A percentile compares a stretch with the other conserved stretches of the same genome.
Evolutionary conservation across 2,329 filamentous ascomycete species (phyloP).

Genomic region (Pseudonectria foliicola): DNA sequence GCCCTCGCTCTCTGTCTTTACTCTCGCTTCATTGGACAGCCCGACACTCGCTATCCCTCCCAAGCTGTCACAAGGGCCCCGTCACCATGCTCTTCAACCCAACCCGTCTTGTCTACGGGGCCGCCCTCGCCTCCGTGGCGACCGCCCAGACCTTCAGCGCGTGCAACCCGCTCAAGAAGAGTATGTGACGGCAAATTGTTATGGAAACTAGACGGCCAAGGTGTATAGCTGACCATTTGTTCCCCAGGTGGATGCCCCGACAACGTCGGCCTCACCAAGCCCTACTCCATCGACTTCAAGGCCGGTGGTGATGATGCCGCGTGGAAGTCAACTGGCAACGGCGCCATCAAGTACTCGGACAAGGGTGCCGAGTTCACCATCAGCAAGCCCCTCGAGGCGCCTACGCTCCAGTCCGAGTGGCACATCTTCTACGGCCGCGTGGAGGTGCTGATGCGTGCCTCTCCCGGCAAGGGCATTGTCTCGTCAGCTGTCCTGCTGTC

Average conservation of each 20-base stretch:
- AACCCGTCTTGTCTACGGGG: not conserved
- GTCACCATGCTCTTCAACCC: no score
- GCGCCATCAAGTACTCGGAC: conserved; percentile 11
- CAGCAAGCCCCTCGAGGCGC: conserved; percentile 45
- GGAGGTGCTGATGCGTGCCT: conserved; percentile 62
- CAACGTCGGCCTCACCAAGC: conserved; percentile 7
- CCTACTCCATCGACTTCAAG: conserved; percentile 15
- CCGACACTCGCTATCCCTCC: no score
- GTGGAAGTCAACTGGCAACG: conserved; percentile 13
- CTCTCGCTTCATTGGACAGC: no score
- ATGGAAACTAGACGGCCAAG: not conserved
- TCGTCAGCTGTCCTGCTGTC: conserved; percentile 70
- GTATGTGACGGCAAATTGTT: conserved; percentile 5
- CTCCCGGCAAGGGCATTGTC: conserved; percentile 67
- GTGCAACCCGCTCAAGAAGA: conserved; percentile 15
- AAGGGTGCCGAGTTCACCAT: conserved; percentile 41
- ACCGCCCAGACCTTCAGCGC: conserved; percentile 1
- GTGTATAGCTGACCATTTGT: conserved; percentile 1
- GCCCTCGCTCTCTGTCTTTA: no score
- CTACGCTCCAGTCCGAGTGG: conserved; percentile 61
- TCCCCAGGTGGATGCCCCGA: conserved; percentile 7
- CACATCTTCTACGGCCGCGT: conserved; percentile 82
- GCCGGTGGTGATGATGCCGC: conserved; percentile 13
- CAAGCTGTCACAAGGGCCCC: no score
- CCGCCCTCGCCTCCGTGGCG: conserved; percentile 1